Conservation (phyloP, 768 basidiomycete species). For the Crucibulum laeve region DNA sequence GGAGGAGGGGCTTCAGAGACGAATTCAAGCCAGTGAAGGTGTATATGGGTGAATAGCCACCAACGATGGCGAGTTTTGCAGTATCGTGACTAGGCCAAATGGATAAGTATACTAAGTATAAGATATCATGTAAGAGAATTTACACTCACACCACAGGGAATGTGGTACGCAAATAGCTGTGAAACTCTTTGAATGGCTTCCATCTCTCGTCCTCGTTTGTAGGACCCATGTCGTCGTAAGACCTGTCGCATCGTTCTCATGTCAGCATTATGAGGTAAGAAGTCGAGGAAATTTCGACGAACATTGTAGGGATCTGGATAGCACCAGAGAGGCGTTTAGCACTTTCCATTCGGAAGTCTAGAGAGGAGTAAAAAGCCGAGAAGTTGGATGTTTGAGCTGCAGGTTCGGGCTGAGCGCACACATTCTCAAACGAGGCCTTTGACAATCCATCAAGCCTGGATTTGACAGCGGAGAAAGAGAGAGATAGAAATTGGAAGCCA, state of each 20-base stretch:
- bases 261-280: not conserved
- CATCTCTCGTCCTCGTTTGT: conserved; percentile 20
- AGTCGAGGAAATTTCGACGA: not conserved
- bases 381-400: conserved; percentile 14
- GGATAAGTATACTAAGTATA: not conserved
- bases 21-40: conserved; percentile 15
- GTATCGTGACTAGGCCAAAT: not conserved
- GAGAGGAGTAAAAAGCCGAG: conserved; percentile 15
- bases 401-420: conserved; percentile 17
- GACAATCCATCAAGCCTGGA: too few species aligned
- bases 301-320: conserved; percentile 24
- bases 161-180: conserved; percentile 17
- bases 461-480: too few species aligned
- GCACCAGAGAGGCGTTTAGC: conserved; percentile 20
- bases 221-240: conserved; percentile 26
- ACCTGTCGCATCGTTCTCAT: conserved; percentile 9
- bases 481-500: too few species aligned
- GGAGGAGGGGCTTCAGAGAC: conserved; percentile 19
- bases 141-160: conserved; percentile 22
- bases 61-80: conserved; percentile 13
- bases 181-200: conserved; percentile 20
- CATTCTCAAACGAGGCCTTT: not conserved
- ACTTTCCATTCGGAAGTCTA: conserved; percentile 14
- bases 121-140: not conserved
- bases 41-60: conserved; percentile 20